Percentiles rank a stretch among this genome's conserved stretches.
phyloP scores from a whole-genome alignment of 2,329 filamentous ascomycete species.

The Pestalotiopsis sp. region DNA sequence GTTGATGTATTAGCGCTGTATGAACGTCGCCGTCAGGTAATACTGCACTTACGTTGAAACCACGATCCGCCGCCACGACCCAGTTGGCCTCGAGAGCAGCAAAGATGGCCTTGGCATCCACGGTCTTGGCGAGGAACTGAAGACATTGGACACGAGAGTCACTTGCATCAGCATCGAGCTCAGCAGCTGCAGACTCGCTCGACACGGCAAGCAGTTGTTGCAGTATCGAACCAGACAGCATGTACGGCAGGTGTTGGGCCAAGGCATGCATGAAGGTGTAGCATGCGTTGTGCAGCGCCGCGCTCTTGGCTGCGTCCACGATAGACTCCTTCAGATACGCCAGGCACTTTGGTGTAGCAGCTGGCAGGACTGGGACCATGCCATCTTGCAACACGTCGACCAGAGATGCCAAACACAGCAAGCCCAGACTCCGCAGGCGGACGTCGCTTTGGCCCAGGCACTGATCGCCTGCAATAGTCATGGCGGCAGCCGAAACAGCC shows the following conservation, averaged over 20 bases:
- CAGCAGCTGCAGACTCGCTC: constrained; percentile 66
- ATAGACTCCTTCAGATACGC: constrained; percentile 69
- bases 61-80: constrained; percentile 60
- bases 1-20: constrained; percentile 29
- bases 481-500: constrained; percentile 72
- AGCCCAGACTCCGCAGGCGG: constrained; percentile 76
- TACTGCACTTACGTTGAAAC: constrained; percentile 53
- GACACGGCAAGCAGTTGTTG: constrained; percentile 72
- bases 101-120: constrained; percentile 77
- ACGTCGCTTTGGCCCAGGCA: constrained; percentile 75
- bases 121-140: constrained; percentile 71
- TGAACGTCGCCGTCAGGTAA: not conserved
- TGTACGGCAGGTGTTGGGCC: constrained; percentile 82
- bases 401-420: constrained; percentile 85
- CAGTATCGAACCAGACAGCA: constrained; percentile 76
- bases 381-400: constrained; percentile 85
- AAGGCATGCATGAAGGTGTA: constrained; percentile 79
- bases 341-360: constrained; percentile 71
- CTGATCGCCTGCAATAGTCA: constrained; percentile 72
- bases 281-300: constrained; percentile 75
- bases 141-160: constrained; percentile 69
- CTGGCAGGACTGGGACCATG: constrained; percentile 79
- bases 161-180: constrained; percentile 61
- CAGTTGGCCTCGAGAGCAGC: constrained; percentile 72
- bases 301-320: constrained; percentile 49